Conservation (phyloP, 1,284 basidiomycete genomes). For the Xerocomus amazonicus region DNA sequence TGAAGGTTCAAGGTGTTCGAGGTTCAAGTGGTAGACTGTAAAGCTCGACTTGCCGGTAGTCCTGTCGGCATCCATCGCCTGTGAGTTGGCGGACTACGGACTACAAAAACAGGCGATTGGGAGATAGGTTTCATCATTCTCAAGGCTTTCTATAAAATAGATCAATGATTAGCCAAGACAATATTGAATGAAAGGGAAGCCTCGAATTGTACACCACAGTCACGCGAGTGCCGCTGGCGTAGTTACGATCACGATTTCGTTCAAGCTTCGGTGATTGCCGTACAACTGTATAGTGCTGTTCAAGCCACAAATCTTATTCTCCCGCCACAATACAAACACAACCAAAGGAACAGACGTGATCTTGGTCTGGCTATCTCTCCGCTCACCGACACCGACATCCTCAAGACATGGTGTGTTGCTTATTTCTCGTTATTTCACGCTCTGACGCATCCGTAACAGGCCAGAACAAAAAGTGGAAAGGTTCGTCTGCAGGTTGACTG, state of each 20-base stretch:
- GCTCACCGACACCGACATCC: slow-evolving; percentile 45
- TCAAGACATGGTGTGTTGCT: slow-evolving; percentile 62
- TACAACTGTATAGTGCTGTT: slow-evolving; percentile 30
- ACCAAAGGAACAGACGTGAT: neutral
- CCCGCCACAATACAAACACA: slow-evolving; percentile 7
- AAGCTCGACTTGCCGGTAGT: neutral
- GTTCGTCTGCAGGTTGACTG: slow-evolving; percentile 9
- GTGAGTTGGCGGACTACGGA: too few relatives aligned
- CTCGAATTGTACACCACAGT: too few relatives aligned
- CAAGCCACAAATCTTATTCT: slow-evolving; percentile 39
- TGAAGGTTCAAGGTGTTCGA: slow-evolving; percentile 19
- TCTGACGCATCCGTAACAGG: slow-evolving; percentile 29
- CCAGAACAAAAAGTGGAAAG: slow-evolving; percentile 44
- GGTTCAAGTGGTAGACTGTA: neutral
- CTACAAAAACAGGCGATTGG: neutral
- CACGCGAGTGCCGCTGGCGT: too few relatives aligned
- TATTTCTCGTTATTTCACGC: neutral
- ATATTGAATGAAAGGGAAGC: too few relatives aligned
- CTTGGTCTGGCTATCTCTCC: slow-evolving; percentile 8
- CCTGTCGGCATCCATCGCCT: neutral
- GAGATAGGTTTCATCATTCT: too few relatives aligned
- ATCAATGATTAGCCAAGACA: too few relatives aligned
- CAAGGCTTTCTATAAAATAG: too few relatives aligned
- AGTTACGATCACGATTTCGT: too few relatives aligned
- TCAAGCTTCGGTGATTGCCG: slow-evolving; percentile 21